These are phyloP conservation scores for Asterochloris sp. DNA, from an alignment of 139 green algal genomes.

Conservation along the genomic window DNA sequence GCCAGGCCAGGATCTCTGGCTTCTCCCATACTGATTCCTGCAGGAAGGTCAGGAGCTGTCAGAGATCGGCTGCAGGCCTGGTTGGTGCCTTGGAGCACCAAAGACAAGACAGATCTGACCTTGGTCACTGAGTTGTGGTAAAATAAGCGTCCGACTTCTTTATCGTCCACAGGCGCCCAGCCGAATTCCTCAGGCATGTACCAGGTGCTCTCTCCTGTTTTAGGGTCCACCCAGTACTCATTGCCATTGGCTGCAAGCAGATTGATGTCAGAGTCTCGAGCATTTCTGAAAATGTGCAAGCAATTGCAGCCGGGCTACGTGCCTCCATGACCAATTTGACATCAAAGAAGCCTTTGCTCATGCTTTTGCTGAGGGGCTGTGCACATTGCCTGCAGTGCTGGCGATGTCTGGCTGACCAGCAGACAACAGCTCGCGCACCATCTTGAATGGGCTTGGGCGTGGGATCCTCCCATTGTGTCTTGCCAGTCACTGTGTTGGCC, in stretches of 20 bases:
- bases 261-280: too few species aligned
- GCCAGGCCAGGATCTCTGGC: not conserved
- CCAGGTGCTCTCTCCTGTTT: constrained; percentile 1
- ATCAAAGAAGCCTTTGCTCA: too few species aligned
- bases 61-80: not conserved
- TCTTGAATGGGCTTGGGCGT: too few species aligned
- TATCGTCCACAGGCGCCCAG: not conserved
- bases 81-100: not conserved
- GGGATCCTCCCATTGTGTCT: too few species aligned
- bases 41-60: not conserved
- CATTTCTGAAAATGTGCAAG: too few species aligned
- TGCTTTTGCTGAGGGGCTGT: too few species aligned
- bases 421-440: too few species aligned
- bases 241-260: not conserved
- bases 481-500: too few species aligned
- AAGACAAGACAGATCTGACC: not conserved
- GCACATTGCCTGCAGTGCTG: too few species aligned
- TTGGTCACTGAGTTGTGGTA: constrained; percentile 8
- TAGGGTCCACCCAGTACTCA: constrained; percentile 2
- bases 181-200: constrained; percentile 2
- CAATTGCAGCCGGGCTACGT: too few species aligned
- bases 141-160: not conserved
- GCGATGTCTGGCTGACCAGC: too few species aligned
- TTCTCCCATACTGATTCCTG: constrained; percentile 17
- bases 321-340: too few species aligned